These are phyloP conservation scores for Cladophialophora psammophila DNA, from an alignment of 2,329 filamentous ascomycete genomes.

Conservation along the genomic window DNA sequence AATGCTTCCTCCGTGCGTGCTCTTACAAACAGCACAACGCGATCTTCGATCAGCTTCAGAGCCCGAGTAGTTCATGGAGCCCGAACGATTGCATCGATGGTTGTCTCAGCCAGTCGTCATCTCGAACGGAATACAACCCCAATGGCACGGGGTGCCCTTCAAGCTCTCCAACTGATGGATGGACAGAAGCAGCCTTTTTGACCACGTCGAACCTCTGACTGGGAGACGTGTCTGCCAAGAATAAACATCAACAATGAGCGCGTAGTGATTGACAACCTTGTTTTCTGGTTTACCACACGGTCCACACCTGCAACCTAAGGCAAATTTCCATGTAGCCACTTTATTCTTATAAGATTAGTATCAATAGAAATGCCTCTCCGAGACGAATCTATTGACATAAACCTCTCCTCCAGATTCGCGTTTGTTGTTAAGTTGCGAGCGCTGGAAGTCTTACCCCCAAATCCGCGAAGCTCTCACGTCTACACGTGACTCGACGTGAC, in stretches of 20 bases:
- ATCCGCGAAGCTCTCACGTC: no score
- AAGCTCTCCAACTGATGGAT: background rate
- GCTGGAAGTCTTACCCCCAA: no score
- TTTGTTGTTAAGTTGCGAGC: no score
- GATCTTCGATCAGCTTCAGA: background rate
- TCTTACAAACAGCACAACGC: background rate
- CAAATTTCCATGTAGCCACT: no score
- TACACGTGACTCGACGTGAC: no score
- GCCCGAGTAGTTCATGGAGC: background rate
- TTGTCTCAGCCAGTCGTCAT: background rate
- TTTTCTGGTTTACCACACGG: background rate
- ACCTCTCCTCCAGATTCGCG: no score
- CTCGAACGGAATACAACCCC: background rate
- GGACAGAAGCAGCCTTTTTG: background rate
- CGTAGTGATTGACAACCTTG: slow-evolving; percentile 20
- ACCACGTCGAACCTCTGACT: background rate
- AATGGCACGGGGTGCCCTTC: background rate
- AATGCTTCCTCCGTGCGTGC: background rate
- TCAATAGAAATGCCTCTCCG: no score
- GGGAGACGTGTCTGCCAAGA: slow-evolving; percentile 30
- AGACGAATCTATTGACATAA: no score
- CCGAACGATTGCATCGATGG: slow-evolving; percentile 1
- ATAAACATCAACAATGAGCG: slow-evolving; percentile 24
- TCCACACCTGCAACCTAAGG: no score
- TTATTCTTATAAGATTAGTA: no score